Evolutionary conservation across 805 yeast genomes (phyloP).

Genomic region (Priceomyces haplophilus): DNA sequence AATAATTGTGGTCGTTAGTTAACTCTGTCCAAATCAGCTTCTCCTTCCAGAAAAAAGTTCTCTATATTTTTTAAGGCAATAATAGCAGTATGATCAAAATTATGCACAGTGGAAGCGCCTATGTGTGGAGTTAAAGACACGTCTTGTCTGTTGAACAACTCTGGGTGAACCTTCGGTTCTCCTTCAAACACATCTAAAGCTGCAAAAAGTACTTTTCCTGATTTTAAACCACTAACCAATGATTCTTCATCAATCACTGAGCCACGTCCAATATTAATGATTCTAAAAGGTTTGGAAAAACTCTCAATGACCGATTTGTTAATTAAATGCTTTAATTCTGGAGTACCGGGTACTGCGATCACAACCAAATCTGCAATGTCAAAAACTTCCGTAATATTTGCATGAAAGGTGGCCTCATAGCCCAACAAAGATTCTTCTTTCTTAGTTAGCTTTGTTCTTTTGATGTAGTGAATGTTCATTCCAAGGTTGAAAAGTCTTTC

Average conservation of each 20-base stretch:
- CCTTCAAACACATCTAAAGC: slow-evolving; percentile 71
- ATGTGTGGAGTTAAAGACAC: slow-evolving; percentile 69
- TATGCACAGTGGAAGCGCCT: slow-evolving; percentile 64
- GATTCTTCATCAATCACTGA: slow-evolving; percentile 65
- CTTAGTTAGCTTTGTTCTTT: slow-evolving; percentile 44
- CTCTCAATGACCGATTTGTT: slow-evolving; percentile 44
- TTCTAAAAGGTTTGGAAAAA: slow-evolving; percentile 53
- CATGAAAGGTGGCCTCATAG: slow-evolving; percentile 43
- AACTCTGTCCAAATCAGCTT: slow-evolving; percentile 32
- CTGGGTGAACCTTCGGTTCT: slow-evolving; percentile 57
- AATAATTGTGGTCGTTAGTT: slow-evolving; percentile 14
- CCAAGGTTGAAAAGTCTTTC: slow-evolving; percentile 55
- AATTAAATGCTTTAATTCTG: slow-evolving; percentile 54
- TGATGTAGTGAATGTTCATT: slow-evolving; percentile 61
- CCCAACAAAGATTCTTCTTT: slow-evolving; percentile 36
- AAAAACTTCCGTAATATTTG: slow-evolving; percentile 30
- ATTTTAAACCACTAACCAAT: slow-evolving; percentile 54
- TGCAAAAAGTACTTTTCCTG: slow-evolving; percentile 59
- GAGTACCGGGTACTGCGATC: slow-evolving; percentile 63
- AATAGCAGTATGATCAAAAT: slow-evolving; percentile 49
- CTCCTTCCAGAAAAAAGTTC: slow-evolving; percentile 39
- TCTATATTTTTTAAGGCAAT: slow-evolving; percentile 56
- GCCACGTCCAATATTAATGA: slow-evolving; percentile 79
- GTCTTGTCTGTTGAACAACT: slow-evolving; percentile 54
- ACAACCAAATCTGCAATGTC: slow-evolving; percentile 56